Base-by-base conservation (phyloP, 352 stramenopile species). In the Blastocystis sp. region DNA sequence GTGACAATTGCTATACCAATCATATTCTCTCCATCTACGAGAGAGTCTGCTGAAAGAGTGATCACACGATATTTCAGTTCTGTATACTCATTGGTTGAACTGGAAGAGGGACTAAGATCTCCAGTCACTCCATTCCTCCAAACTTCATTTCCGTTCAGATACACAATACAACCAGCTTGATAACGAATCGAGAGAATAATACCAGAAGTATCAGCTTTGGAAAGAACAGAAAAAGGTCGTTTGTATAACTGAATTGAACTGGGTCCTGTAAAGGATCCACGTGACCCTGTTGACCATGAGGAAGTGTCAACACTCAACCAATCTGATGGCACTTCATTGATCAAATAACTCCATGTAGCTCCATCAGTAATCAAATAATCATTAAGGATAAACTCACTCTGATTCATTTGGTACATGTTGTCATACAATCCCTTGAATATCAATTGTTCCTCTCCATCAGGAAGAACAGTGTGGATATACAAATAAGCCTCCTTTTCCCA, bases 241-340 rank as follows among this genome's bases (percentile, higher is more conserved):
- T 73, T 73, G 24, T 73, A 73, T 21, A 73, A 42, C 61, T 73
- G 61, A 42, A 73, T 73, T 5, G 21, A 24, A 42, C 43, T 73
- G 61, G 61, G 12, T 7, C 29, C 21, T 19, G 35, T 42, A 24
- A 42, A 42, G 43, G 21, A 24, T 32, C 12, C 21, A 19, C 16
- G 7, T 6, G 29, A 32, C 24, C 43, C 21, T 21, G 61, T 73
- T 46, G 9, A 46, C 61, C 61, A 73, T 3, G 14, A 12, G 7
- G 61, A 19, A 19, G 29, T 12, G 14, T 29, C 29, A 32, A 24
- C 21, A 21, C 21, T n/a, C 1, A 56, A 51, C 61, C 61, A 73
- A 39, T 73, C 29, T 7, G 21, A n/a, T 7, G 61, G 61, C 21
- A 73, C 61, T 5, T 73, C 61, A n/a, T 14, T 14, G 3, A 42